Evolutionary conservation across 2,329 filamentous ascomycete species (phyloP).

Genomic region (Clarireedia sp.): DNA sequence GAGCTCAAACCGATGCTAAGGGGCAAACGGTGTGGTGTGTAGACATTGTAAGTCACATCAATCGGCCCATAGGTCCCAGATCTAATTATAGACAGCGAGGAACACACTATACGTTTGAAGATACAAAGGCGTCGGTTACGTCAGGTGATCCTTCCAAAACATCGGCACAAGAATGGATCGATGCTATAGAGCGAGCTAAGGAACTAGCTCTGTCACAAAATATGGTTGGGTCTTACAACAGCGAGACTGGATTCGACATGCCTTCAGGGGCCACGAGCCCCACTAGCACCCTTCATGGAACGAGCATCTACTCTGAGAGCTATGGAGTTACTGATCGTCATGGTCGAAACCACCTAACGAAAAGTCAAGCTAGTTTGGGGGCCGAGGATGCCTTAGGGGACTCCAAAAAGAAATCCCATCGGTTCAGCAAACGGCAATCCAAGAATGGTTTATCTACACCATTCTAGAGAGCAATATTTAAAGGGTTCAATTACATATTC

Average conservation of each 20-base stretch:
- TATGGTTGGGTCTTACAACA: slow-evolving; percentile 55
- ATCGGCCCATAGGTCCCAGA: background rate
- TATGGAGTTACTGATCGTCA: slow-evolving; percentile 45
- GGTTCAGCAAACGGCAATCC: slow-evolving; percentile 87
- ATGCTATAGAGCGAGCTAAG: slow-evolving; percentile 75
- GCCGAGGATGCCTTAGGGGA: slow-evolving; percentile 28
- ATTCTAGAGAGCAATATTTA: slow-evolving; percentile 1
- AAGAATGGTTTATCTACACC: slow-evolving; percentile 89
- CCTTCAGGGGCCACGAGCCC: slow-evolving; percentile 69
- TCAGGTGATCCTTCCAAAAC: slow-evolving; percentile 55
- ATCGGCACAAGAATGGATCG: slow-evolving; percentile 85
- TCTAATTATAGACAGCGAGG: slow-evolving; percentile 48
- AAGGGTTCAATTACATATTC: background rate
- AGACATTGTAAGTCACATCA: slow-evolving; percentile 65
- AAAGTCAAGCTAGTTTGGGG: slow-evolving; percentile 49
- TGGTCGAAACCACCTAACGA: slow-evolving; percentile 50
- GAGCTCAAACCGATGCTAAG: slow-evolving; percentile 75
- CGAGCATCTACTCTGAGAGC: slow-evolving; percentile 43
- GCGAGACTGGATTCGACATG: slow-evolving; percentile 61
- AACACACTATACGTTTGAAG: slow-evolving; percentile 88
- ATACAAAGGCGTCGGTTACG: slow-evolving; percentile 63
- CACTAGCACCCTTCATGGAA: slow-evolving; percentile 58
- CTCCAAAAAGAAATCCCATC: slow-evolving; percentile 45
- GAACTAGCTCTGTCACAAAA: slow-evolving; percentile 75
- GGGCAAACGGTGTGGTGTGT: slow-evolving; percentile 83